Evolutionary conservation across 2,329 filamentous ascomycete genomes (phyloP).

Genomic region (Lojkania enalia): DNA sequence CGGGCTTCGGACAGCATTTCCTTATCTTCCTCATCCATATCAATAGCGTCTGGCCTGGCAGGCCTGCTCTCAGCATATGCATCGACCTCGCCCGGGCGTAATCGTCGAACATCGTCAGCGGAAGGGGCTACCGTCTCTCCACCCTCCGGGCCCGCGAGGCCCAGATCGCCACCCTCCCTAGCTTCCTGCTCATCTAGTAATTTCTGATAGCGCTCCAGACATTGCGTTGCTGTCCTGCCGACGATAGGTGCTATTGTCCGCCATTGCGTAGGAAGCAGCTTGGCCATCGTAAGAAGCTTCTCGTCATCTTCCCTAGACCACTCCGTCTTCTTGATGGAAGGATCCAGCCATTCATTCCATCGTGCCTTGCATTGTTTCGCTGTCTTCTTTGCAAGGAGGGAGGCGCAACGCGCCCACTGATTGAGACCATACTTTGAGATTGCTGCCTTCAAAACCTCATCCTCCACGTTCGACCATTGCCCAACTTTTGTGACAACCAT

Average conservation of each 20-base stretch:
- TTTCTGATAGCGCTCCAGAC: constrained; percentile 94
- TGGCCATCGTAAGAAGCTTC: constrained; percentile 92
- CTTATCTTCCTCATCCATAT: constrained; percentile 98
- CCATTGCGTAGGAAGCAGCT: constrained; percentile 99
- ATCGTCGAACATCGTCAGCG: constrained; percentile 85
- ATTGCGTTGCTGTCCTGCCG: constrained; percentile 94
- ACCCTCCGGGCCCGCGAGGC: constrained; percentile 81
- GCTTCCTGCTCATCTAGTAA: constrained; percentile 94
- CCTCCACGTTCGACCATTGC: constrained; percentile 73
- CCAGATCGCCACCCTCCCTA: constrained; percentile 77
- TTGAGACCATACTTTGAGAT: constrained; percentile 50
- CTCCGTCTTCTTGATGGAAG: constrained; percentile 96
- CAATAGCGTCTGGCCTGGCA: constrained; percentile 92
- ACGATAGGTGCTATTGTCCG: constrained; percentile 97
- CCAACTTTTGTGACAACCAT: constrained; percentile 70
- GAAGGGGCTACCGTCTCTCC: constrained; percentile 85
- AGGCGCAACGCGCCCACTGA: constrained; percentile 98
- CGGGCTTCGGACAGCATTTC: constrained; percentile 98
- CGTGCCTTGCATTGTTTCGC: constrained; percentile 98
- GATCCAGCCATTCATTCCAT: constrained; percentile 98
- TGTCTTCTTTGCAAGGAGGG: constrained; percentile 93
- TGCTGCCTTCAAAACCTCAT: constrained; percentile 91
- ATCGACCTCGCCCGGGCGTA: constrained; percentile 92
- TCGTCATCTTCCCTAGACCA: constrained; percentile 99
- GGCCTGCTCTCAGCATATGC: constrained; percentile 98